A percentile compares a stretch with the other conserved stretches of the same genome.
Evolutionary conservation across 768 basidiomycete genomes (phyloP).

Genomic region (Boletus huronensis): DNA sequence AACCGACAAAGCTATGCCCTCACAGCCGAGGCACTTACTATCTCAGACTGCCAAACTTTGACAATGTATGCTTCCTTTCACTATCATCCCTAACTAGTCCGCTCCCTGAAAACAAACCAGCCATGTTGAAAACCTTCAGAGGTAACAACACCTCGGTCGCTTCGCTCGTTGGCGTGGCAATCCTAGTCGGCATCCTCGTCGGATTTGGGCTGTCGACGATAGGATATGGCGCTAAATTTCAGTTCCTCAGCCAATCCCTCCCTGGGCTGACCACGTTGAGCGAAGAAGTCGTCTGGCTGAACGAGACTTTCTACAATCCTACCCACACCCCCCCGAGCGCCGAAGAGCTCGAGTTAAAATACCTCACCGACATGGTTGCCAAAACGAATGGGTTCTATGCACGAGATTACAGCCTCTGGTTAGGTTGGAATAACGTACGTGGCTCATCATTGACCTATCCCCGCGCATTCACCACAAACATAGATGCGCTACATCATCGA

Average conservation of each 20-base stretch:
- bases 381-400: slow-evolving; percentile 43
- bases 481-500: slow-evolving; percentile 51
- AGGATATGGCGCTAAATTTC: slow-evolving; percentile 12
- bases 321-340: background rate
- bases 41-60: background rate
- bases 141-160: background rate
- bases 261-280: slow-evolving; percentile 9
- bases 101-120: background rate
- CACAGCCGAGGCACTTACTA: background rate
- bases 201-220: slow-evolving; percentile 24
- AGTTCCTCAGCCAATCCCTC: slow-evolving; percentile 14
- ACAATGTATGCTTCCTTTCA: background rate
- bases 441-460: background rate
- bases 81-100: background rate
- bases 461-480: background rate
- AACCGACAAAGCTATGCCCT: background rate
- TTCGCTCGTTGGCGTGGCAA: slow-evolving; percentile 17
- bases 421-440: slow-evolving; percentile 50
- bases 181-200: slow-evolving; percentile 28
- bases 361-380: slow-evolving; percentile 34
- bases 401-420: slow-evolving; percentile 44
- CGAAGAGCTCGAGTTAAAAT: slow-evolving; percentile 26
- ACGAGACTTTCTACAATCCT: slow-evolving; percentile 3
- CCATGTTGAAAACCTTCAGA: slow-evolving; percentile 8
- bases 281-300: slow-evolving; percentile 11